Evolutionary conservation across 495 filamentous ascomycete species (phyloP).

Genomic region (Neurospora sp.): DNA sequence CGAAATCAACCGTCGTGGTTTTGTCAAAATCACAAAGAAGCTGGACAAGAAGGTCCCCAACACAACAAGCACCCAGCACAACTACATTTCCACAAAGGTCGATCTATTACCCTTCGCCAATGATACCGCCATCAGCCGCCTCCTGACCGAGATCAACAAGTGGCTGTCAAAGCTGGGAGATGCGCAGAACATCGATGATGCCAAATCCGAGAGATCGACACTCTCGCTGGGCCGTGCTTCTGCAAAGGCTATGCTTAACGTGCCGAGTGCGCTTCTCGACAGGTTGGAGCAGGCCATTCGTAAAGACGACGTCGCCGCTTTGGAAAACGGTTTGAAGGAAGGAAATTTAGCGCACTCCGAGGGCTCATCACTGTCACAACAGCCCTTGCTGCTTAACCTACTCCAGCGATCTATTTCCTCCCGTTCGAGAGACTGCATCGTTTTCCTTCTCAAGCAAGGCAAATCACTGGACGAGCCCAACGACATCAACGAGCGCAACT

Average conservation of each 20-base stretch:
- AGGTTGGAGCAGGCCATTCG: slow-evolving; percentile 68
- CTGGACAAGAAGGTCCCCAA: slow-evolving; percentile 80
- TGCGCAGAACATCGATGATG: slow-evolving; percentile 57
- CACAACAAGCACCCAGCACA: slow-evolving; percentile 52
- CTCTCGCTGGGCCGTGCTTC: slow-evolving; percentile 61
- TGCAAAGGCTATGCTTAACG: slow-evolving; percentile 57
- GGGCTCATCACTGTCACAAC: slow-evolving; percentile 28
- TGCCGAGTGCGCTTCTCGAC: slow-evolving; percentile 56
- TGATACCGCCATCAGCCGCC: slow-evolving; percentile 51
- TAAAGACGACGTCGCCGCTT: slow-evolving; percentile 53
- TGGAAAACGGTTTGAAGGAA: slow-evolving; percentile 50
- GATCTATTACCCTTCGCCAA: slow-evolving; percentile 76
- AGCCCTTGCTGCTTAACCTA: slow-evolving; percentile 62
- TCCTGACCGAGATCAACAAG: slow-evolving; percentile 72
- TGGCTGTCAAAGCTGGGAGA: slow-evolving; percentile 81
- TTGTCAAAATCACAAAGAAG: slow-evolving; percentile 97
- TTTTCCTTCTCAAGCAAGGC: slow-evolving; percentile 55
- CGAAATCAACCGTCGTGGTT: slow-evolving; percentile 89
- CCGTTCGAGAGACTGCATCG: slow-evolving; percentile 55
- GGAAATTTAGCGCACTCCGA: slow-evolving; percentile 44
- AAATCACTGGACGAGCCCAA: slow-evolving; percentile 70
- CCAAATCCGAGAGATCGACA: slow-evolving; percentile 58
- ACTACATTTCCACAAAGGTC: slow-evolving; percentile 80
- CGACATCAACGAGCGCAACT: slow-evolving; percentile 89
- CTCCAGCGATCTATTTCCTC: slow-evolving; percentile 75